phyloP scores from a whole-genome alignment of 495 filamentous ascomycete genomes.

The Penicillium egyptiacum region DNA sequence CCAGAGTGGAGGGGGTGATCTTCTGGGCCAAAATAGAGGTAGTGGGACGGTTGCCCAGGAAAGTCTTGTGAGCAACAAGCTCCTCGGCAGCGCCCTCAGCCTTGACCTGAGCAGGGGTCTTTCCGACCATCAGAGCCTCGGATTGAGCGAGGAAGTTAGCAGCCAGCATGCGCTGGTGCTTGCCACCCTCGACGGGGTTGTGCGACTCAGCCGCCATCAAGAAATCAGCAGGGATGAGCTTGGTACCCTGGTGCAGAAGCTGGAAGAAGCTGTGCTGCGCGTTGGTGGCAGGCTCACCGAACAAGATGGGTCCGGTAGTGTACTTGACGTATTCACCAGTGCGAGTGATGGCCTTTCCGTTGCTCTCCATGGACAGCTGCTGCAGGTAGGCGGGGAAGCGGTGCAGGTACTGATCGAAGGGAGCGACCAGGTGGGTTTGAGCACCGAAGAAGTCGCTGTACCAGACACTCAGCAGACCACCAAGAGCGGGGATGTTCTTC shows the following conservation, averaged over 20 bases:
- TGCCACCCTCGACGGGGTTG: constrained; percentile 88
- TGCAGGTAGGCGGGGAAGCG: constrained; percentile 99
- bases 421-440: constrained; percentile 94
- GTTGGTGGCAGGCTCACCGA: constrained; percentile 98
- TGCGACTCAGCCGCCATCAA: constrained; percentile 93
- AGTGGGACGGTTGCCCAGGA: constrained; percentile 95
- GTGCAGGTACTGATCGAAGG: constrained; percentile 99
- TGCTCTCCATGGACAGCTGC: constrained; percentile 99
- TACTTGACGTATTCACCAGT: constrained; percentile 91
- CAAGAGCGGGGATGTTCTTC: constrained; percentile 91
- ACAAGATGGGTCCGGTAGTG: constrained; percentile 91
- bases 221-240: constrained; percentile 98
- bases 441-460: constrained; percentile 98
- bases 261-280: constrained; percentile 99
- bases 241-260: constrained; percentile 97
- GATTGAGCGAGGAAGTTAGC: constrained; percentile 98
- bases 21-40: constrained; percentile 91
- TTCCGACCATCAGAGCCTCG: constrained; percentile 98
- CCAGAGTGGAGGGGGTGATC: constrained; percentile 91
- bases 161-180: constrained; percentile 97
- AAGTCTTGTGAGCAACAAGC: constrained; percentile 96
- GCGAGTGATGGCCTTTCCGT: constrained; percentile 95
- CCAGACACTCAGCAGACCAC: constrained; percentile 92
- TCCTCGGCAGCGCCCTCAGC: constrained; percentile 81
- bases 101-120: constrained; percentile 86